Percentiles rank a stretch among this genome's conserved stretches.
Evolutionary conservation across 345 rosid genomes (phyloP).

Genomic region (Linum lewisii): DNA sequence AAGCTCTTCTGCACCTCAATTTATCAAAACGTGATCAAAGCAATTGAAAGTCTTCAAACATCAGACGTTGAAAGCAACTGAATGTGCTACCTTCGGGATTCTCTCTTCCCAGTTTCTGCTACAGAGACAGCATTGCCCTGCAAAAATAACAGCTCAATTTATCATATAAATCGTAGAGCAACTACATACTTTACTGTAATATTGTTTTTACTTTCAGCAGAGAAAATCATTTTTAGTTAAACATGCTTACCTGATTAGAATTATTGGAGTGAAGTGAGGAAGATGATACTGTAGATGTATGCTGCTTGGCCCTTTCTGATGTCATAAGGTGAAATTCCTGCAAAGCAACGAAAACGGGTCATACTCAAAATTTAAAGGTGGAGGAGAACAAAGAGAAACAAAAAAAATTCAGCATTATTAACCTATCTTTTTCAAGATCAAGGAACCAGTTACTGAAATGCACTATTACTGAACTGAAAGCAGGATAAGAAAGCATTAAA

Average conservation of each 20-base stretch:
- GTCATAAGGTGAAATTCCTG: constrained; percentile 92
- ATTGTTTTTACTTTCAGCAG: background rate
- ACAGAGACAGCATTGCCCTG: constrained; percentile 33
- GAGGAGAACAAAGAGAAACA: background rate
- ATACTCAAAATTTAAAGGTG: constrained; percentile 11
- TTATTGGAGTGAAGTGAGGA: constrained; percentile 28
- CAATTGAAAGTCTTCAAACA: background rate
- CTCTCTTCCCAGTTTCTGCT: constrained; percentile 39
- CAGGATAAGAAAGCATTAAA: constrained; percentile 3
- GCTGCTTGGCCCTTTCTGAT: constrained; percentile 78
- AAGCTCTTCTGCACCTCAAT: constrained; percentile 12
- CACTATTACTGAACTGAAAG: background rate
- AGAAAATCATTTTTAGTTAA: background rate
- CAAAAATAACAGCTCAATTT: constrained; percentile 15
- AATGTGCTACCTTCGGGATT: constrained; percentile 42
- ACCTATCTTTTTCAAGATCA: background rate
- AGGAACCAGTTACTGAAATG: background rate
- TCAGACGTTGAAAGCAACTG: background rate
- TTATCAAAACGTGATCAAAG: constrained; percentile 1
- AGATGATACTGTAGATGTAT: constrained; percentile 37
- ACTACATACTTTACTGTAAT: background rate
- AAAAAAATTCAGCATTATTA: no score
- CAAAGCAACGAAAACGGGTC: constrained; percentile 13
- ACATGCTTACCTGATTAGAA: constrained; percentile 43
- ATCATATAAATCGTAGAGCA: background rate